Conservation (phyloP, 1,284 basidiomycete species). For the Boletus semigastroideus region DNA sequence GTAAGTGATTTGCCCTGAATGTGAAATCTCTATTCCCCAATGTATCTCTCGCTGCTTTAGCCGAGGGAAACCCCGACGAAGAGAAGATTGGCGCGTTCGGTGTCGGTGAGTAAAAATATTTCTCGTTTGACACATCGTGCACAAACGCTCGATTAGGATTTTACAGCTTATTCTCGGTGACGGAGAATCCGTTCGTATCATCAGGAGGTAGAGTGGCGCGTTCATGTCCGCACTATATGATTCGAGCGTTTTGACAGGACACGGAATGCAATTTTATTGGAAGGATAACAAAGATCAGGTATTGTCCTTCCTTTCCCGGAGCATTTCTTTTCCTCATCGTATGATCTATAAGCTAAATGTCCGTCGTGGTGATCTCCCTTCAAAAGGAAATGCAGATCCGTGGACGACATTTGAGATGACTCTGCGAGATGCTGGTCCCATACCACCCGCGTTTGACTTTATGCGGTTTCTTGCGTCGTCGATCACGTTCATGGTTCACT, state of each 20-base stretch:
- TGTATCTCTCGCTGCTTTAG: constrained; percentile 35
- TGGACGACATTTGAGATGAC: constrained; percentile 96
- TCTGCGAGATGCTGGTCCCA: constrained; percentile 79
- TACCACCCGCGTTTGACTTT: constrained; percentile 86
- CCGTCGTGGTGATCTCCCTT: constrained; percentile 68
- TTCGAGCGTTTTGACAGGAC: constrained; percentile 42
- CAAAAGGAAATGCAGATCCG: constrained; percentile 38
- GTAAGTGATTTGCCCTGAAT: constrained; percentile 38
- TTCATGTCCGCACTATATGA: neutral
- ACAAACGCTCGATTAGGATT: constrained; percentile 48
- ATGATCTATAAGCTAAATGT: constrained; percentile 60
- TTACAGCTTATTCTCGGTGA: constrained; percentile 80
- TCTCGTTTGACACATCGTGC: neutral
- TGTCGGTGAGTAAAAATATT: constrained; percentile 52
- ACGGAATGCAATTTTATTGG: constrained; percentile 99
- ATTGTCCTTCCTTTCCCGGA: neutral
- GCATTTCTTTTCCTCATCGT: constrained; percentile 2
- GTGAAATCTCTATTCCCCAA: neutral
- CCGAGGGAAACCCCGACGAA: constrained; percentile 82
- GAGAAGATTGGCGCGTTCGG: constrained; percentile 89
- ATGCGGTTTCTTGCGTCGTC: constrained; percentile 92
- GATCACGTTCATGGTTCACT: constrained; percentile 91
- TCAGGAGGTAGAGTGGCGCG: constrained; percentile 61
- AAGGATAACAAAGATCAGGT: constrained; percentile 89
- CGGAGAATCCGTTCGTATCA: constrained; percentile 91